These are phyloP conservation scores for Fragosphaeria purpurea DNA, from an alignment of 2,329 filamentous ascomycete genomes.

Conservation along the genomic window DNA sequence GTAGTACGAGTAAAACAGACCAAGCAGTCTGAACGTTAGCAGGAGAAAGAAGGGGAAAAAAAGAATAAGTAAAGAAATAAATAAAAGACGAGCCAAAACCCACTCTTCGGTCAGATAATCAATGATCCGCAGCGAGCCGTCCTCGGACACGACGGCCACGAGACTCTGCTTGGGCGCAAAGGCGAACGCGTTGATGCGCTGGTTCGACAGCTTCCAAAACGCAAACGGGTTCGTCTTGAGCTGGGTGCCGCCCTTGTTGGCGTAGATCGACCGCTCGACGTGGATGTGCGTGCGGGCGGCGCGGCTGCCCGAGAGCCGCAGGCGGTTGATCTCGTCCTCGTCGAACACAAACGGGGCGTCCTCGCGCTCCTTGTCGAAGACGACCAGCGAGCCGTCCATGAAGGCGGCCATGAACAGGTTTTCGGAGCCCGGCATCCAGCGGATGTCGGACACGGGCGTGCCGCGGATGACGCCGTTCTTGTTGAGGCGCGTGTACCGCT, in stretches of 20 bases:
- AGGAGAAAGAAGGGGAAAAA: not conserved
- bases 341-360: slow-evolving; percentile 71
- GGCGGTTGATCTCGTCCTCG: slow-evolving; percentile 53
- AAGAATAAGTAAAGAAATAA: not conserved
- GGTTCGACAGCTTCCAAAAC: slow-evolving; percentile 85
- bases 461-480: slow-evolving; percentile 91
- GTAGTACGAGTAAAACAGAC: slow-evolving; percentile 85
- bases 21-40: slow-evolving; percentile 52
- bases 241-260: slow-evolving; percentile 47
- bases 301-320: slow-evolving; percentile 23
- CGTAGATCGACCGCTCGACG: slow-evolving; percentile 84
- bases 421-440: slow-evolving; percentile 90
- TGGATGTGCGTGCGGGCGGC: slow-evolving; percentile 42
- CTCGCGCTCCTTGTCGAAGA: slow-evolving; percentile 97
- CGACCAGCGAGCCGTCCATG: slow-evolving; percentile 79
- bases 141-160: slow-evolving; percentile 82
- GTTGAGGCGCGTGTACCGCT: slow-evolving; percentile 90
- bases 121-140: slow-evolving; percentile 80
- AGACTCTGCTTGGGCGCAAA: slow-evolving; percentile 86
- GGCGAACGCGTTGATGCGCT: slow-evolving; percentile 79
- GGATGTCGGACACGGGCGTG: slow-evolving; percentile 75
- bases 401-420: slow-evolving; percentile 87
- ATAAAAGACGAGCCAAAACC: slow-evolving; percentile 20
- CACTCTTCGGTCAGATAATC: slow-evolving; percentile 87
- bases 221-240: slow-evolving; percentile 90